Evolutionary conservation across 1,139 yeast genomes (phyloP).

Genomic region (Hemisphaericaspora subhashii): DNA sequence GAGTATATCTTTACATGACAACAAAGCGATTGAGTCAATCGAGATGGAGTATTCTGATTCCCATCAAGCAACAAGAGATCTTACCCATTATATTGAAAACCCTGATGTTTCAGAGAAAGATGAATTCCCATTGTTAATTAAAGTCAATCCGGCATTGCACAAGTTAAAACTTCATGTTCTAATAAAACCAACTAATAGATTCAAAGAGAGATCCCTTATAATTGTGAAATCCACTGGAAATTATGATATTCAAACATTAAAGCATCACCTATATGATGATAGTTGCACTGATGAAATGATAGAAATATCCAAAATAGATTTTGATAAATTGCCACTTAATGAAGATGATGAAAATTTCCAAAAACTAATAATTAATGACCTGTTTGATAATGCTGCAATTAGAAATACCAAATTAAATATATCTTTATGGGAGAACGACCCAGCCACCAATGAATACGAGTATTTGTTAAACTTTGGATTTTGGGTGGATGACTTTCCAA

Average conservation of each 20-base stretch:
- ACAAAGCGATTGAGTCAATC: constrained; percentile 18
- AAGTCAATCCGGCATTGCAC: constrained; percentile 22
- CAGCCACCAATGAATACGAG: constrained; percentile 16
- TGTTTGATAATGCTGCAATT: constrained; percentile 19
- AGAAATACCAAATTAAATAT: constrained; percentile 25
- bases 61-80: constrained; percentile 16
- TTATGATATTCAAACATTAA: constrained; percentile 9
- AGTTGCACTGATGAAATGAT: constrained; percentile 4
- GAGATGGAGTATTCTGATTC: constrained; percentile 16
- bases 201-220: constrained; percentile 20
- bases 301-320: constrained; percentile 29
- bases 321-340: constrained; percentile 28
- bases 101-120: constrained; percentile 10
- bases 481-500: constrained; percentile 27
- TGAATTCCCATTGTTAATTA: constrained; percentile 29
- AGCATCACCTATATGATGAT: constrained; percentile 10
- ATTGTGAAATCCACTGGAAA: constrained; percentile 25
- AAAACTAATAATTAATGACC: constrained; percentile 33
- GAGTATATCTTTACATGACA: constrained; percentile 19
- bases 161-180: constrained; percentile 31
- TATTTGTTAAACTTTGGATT: constrained; percentile 30
- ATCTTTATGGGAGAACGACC: constrained; percentile 31
- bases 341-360: constrained; percentile 20
- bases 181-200: constrained; percentile 15
- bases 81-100: constrained; percentile 28